Percentiles rank a stretch among this genome's conserved stretches.
These are phyloP conservation scores for Fragilaria crotonensis DNA, from an alignment of 108 stramenopile species.

Conservation along the genomic window DNA sequence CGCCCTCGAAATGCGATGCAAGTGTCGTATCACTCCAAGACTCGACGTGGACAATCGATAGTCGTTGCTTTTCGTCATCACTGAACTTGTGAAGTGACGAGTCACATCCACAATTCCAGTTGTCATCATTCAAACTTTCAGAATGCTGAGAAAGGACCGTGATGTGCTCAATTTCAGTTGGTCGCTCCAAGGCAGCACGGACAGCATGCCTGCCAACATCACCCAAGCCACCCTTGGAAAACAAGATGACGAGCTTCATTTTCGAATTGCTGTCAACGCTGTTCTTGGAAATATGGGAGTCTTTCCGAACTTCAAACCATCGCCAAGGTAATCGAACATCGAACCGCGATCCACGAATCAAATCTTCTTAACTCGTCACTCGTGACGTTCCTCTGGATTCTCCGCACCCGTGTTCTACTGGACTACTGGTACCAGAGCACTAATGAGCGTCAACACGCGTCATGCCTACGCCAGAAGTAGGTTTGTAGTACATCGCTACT, in stretches of 20 bases:
- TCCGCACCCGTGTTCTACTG: too few relatives aligned
- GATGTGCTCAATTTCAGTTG: constrained; percentile 29
- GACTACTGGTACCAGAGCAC: too few relatives aligned
- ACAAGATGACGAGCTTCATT: constrained; percentile 1
- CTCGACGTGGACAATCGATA: not conserved
- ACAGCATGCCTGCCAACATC: constrained; percentile 69
- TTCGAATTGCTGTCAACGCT: too few relatives aligned
- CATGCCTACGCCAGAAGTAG: too few relatives aligned
- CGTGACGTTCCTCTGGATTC: too few relatives aligned
- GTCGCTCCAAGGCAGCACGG: constrained; percentile 41
- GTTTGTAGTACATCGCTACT: too few relatives aligned
- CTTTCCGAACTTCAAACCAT: too few relatives aligned
- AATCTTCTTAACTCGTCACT: too few relatives aligned
- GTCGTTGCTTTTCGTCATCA: not conserved
- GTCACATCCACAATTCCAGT: constrained; percentile 64
- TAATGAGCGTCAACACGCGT: too few relatives aligned
- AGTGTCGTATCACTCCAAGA: constrained; percentile 2
- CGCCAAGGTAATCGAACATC: too few relatives aligned
- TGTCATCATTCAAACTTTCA: constrained; percentile 35
- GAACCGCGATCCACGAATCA: too few relatives aligned
- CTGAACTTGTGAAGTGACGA: not conserved
- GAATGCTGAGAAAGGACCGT: constrained; percentile 48
- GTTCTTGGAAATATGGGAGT: too few relatives aligned
- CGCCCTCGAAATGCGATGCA: constrained; percentile 30
- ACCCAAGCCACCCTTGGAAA: constrained; percentile 30